These are phyloP conservation scores for Rostrohypoxylon terebratum DNA, from an alignment of 495 filamentous ascomycete species.

Conservation along the genomic window DNA sequence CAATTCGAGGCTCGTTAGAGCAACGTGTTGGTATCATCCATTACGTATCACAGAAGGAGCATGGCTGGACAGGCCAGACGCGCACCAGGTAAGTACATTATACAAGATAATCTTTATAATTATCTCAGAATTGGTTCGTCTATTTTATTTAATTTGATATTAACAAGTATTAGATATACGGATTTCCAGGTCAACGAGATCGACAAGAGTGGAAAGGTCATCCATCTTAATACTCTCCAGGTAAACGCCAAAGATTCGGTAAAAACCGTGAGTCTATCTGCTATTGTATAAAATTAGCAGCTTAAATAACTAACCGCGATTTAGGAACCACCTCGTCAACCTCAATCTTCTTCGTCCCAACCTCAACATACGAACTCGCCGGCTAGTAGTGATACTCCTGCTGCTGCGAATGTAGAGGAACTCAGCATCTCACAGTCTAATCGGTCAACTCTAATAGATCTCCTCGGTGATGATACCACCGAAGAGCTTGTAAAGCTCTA, in stretches of 20 bases:
- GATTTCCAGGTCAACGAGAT: slow-evolving; percentile 98
- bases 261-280: slow-evolving; percentile 24
- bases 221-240: slow-evolving; percentile 72
- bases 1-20: slow-evolving; percentile 46
- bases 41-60: slow-evolving; percentile 41
- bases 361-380: not conserved
- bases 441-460: slow-evolving; percentile 40
- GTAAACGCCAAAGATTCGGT: slow-evolving; percentile 43
- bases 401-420: slow-evolving; percentile 4
- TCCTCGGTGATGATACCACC: slow-evolving; percentile 50
- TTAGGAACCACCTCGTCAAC: slow-evolving; percentile 23
- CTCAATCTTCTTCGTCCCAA: slow-evolving; percentile 20
- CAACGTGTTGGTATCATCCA: slow-evolving; percentile 46
- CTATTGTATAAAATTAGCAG: not conserved
- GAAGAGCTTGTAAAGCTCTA: slow-evolving; percentile 53
- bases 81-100: slow-evolving; percentile 42
- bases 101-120: not conserved
- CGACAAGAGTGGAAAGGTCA: slow-evolving; percentile 76
- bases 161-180: slow-evolving; percentile 73
- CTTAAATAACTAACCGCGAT: slow-evolving; percentile 2
- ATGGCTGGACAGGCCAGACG: slow-evolving; percentile 45
- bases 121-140: not conserved
- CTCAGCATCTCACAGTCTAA: slow-evolving; percentile 37
- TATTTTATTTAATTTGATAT: slow-evolving; percentile 3
- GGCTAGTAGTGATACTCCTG: not conserved